Evolutionary conservation across 371 early-diverging fungal species (phyloP), one percentile per base, ranked within the genome.

Genomic region (Rhizomucor miehei): DNA sequence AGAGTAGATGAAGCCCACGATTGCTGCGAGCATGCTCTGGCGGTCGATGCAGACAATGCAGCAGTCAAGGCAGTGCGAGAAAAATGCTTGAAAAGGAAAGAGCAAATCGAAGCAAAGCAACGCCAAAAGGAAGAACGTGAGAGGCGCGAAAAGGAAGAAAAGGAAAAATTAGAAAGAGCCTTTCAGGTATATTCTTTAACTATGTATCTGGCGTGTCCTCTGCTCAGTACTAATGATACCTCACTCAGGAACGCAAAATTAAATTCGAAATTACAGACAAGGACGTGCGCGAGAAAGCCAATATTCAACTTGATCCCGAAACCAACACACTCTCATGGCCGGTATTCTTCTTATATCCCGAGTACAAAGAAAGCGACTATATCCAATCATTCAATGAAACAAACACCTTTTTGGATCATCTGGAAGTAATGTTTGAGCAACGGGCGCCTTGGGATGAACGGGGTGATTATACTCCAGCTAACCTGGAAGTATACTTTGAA

Each of bases 281-380:
- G 51, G 59, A 71, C 54, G 56, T 77, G 40, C 53, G 73, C 44
- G 65, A 72, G 55, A 56, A 69, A 52, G 68, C 77, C 45, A 79
- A 78, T 54, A 90, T 94, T 34, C 74, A 73, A 34, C 66, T 88
- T 36, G 90, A 93, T 57, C 60, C 71, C 10, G 77, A 75, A 23
- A 69, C 81, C 1, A 80, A 85, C 23, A 80, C 81, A 19, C 65
- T 98, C 25, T 75, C 84, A 12, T 88, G 91, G 81, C 97, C 98
- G 0, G 92, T 92, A 1, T 81, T 93, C 52, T 92, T 98, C 57
- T 66, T 97, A 68, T 98, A 98, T 69, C 98, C 98, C 3, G 96
- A 97, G 67, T 79, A 86, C 66, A 87, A 88, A 57, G 89, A 97
- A 62, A 89, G 91, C 4, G 98, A 98, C 66, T 85, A 92, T 56